These are phyloP conservation scores for Thelonectria rubi DNA, from an alignment of 2,329 filamentous ascomycete species.

Conservation along the genomic window DNA sequence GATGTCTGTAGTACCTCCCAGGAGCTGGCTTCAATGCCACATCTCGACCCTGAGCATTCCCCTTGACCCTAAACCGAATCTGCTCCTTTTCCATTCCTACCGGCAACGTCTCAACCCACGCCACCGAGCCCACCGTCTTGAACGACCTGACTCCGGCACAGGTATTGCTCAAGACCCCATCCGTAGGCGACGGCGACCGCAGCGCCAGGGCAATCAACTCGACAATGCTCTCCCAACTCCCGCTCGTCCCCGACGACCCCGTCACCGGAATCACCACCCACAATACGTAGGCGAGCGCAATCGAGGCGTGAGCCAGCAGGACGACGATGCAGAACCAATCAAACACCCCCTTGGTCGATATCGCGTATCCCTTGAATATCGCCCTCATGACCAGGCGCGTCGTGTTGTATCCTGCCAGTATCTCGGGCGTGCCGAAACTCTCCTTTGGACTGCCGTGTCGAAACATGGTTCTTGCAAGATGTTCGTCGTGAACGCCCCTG, in stretches of 20 bases:
- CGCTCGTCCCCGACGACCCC: not conserved
- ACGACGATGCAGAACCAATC: not conserved
- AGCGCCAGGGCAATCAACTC: slow-evolving; percentile 6
- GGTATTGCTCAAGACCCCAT: not conserved
- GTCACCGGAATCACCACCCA: too few relatives aligned
- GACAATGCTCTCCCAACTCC: not conserved
- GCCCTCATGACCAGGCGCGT: not conserved
- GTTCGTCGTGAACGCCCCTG: not conserved
- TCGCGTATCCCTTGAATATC: slow-evolving; percentile 3
- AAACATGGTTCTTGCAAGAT: not conserved
- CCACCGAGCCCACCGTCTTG: not conserved
- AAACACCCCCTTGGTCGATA: slow-evolving; percentile 1
- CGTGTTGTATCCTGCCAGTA: not conserved
- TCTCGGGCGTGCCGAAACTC: not conserved
- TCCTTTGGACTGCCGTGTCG: not conserved
- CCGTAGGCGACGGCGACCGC: not conserved
- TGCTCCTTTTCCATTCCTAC: not conserved
- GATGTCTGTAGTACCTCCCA: not conserved
- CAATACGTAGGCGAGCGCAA: slow-evolving; percentile 1
- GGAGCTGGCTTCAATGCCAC: not conserved
- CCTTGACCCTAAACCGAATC: not conserved
- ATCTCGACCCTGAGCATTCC: not conserved
- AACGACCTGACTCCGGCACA: not conserved
- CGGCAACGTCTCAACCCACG: not conserved
- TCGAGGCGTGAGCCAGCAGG: slow-evolving; percentile 3